These are phyloP conservation scores for Alloascoidea hylecoeti DNA, from an alignment of 805 yeast genomes.

Conservation along the genomic window DNA sequence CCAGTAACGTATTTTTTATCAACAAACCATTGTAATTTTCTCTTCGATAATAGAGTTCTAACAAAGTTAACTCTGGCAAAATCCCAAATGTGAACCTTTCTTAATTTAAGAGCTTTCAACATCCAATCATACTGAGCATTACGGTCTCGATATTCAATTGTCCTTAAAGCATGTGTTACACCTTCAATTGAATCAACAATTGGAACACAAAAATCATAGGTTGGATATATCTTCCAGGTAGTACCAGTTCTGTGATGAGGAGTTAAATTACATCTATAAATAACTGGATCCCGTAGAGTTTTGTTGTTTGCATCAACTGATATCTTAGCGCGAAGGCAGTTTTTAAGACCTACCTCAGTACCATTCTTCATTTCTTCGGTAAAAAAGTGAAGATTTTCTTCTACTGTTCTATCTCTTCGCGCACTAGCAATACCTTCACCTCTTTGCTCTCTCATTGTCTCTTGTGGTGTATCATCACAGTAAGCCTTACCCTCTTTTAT, in stretches of 20 bases:
- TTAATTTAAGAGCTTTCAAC: conserved; percentile 61
- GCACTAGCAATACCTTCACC: conserved; percentile 91
- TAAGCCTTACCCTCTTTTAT: conserved; percentile 95
- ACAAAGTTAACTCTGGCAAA: conserved; percentile 95
- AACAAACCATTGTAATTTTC: conserved; percentile 98
- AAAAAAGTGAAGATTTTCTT: conserved; percentile 80
- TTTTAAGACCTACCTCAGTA: conserved; percentile 81
- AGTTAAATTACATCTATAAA: conserved; percentile 92
- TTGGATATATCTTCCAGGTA: conserved; percentile 93
- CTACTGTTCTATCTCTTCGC: conserved; percentile 86
- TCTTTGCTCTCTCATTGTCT: conserved; percentile 96
- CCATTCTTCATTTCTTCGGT: conserved; percentile 88
- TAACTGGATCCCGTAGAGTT: conserved; percentile 94
- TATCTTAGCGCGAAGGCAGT: conserved; percentile 94
- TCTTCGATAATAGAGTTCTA: conserved; percentile 88
- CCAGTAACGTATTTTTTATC: conserved; percentile 76
- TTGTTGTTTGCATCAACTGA: conserved; percentile 86
- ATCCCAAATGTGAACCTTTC: conserved; percentile 97
- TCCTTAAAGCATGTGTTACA: conserved; percentile 94
- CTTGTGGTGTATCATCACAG: conserved; percentile 92
- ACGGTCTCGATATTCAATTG: conserved; percentile 97
- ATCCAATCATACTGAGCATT: conserved; percentile 98
- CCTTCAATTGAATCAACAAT: conserved; percentile 93
- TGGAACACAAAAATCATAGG: conserved; percentile 98
- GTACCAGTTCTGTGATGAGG: conserved; percentile 97